These are phyloP conservation scores for Vitis hybrid DNA, from an alignment of 177 flowering plant genomes.

Conservation along the genomic window DNA sequence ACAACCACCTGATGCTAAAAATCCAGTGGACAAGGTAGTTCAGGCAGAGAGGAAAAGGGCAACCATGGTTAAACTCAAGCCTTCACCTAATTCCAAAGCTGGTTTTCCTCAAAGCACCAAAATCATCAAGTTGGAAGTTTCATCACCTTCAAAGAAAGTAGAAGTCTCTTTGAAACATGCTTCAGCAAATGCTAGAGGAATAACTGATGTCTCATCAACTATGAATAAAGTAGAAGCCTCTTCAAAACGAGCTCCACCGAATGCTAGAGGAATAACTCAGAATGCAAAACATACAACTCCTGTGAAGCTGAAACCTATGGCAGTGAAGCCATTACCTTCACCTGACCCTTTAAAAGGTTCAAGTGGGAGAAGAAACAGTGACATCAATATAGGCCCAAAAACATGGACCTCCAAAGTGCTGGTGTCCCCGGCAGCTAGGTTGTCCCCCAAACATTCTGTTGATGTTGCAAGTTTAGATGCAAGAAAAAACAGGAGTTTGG, in stretches of 20 bases:
- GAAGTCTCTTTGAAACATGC: conserved; percentile 10
- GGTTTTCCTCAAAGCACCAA: conserved; percentile 10
- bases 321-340: conserved; percentile 21
- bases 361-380: conserved; percentile 19
- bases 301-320: conserved; percentile 22
- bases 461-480: conserved; percentile 27
- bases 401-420: conserved; percentile 19
- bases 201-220: background rate
- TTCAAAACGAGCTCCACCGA: conserved; percentile 3
- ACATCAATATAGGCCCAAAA: conserved; percentile 15
- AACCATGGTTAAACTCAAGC: conserved; percentile 24
- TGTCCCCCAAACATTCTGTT: conserved; percentile 30
- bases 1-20: conserved; percentile 5
- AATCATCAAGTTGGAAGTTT: conserved; percentile 25
- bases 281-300: conserved; percentile 2
- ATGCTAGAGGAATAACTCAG: background rate
- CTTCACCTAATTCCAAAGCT: conserved; percentile 19
- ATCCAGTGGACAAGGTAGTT: conserved; percentile 17
- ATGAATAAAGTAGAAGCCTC: too few relatives aligned
- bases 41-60: conserved; percentile 32
- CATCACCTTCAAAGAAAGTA: conserved; percentile 16
- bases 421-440: conserved; percentile 23
- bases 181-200: conserved; percentile 9
- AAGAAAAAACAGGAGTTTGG: conserved; percentile 23
- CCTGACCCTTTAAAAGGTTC: conserved; percentile 11